Evolutionary conservation across 73 alveolate genomes (phyloP), one percentile per base, ranked within the genome.

Genomic region (Paramecium sonneborni): DNA sequence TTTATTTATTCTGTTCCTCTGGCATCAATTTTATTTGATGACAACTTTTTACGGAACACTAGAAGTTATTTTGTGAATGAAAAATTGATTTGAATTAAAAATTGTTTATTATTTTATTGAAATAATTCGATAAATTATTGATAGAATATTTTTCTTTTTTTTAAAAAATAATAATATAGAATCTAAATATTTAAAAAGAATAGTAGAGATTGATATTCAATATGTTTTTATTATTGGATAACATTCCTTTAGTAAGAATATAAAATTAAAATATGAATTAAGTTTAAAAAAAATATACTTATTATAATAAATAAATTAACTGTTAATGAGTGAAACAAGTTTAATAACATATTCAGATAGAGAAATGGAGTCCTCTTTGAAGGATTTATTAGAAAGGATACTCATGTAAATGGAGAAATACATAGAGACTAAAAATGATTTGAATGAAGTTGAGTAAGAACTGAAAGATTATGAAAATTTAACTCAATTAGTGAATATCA

Each of bases 401-500:
- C 23, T 79, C 11, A 26, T 41, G 37, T 37, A 79, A 46, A 6
- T 79, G 37, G 90, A 79, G 55, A 39, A 46, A 23, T 79, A 39
- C 24, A 79, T 79, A 6, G 90, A 79, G 55, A 79, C 90, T 20
- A 79, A 79, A 44, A 39, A 79, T 38, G 90, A 79, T 79, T 41
- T 79, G 15, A 43, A 79, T 41, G 41, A 15, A 43, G 67, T 79
- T 21, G 90, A 79, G 18, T 10, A 38, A 20, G 90, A 79, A 79
- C 72, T 79, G 26, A 79, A 79, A 79, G 90, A 79, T 79, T 79
- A 79, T 44, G 90, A 79, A 79, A 79, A 79, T 79, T 38, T 79
- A 24, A 20, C 90, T 24, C 20, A 28, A 20, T 34, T 79, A 39
- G 72, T 79, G n/a, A 39, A 46, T 11, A 79, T 43, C 56, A 79